Base-by-base conservation (phyloP, 1,284 basidiomycete species). In the Ustilago crameri region DNA sequence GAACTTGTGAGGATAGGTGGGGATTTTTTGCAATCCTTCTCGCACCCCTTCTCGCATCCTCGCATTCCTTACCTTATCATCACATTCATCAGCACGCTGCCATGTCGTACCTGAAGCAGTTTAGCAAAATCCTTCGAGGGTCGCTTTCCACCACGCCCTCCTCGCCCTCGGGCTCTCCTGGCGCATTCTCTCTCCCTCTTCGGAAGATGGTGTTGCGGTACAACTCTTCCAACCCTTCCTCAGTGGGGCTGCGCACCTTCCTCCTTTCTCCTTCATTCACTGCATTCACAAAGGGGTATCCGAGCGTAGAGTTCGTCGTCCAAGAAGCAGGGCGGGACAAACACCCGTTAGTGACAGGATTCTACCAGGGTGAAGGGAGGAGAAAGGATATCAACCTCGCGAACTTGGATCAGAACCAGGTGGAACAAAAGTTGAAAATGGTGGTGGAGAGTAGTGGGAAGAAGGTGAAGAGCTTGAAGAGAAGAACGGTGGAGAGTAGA, bases 131-230 rank as follows among this genome's bases (percentile, higher is more conserved):
- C n/a, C 48, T 73, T 2, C 60, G 70, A 2, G 70, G 70, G 2
- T 50, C 51, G 0, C 53, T 73, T 7, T 38, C 50, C 22, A 51
- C 70, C 14, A 5, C 34, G 0, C 53, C 65, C 0, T 18, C 52
- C 0, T 32, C 42, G 3, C 43, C 51, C 3, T 15, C 45, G 1
- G 59, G 58, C 9, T 24, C 54, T 1, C 45, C 59, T 0, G 54
- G 54, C 0, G 18, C 61, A 0, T 74, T 68, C 54, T 57, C 61
- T 12, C 56, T 74, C 0, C 66, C 71, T 0, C 14, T 65, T 0
- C 65, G 71, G 5, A 74, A 74, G 41, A 51, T 74, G n/a, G 66
- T 74, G 3, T 32, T 74, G 12, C 61, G 67, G 1, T 74, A 74
- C 32, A 50, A 40, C 2, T 54, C 62, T 15, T 14, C 35, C 27